Conservation (phyloP, 176 grass and related monocot genomes). For the Triticum turgidum region DNA sequence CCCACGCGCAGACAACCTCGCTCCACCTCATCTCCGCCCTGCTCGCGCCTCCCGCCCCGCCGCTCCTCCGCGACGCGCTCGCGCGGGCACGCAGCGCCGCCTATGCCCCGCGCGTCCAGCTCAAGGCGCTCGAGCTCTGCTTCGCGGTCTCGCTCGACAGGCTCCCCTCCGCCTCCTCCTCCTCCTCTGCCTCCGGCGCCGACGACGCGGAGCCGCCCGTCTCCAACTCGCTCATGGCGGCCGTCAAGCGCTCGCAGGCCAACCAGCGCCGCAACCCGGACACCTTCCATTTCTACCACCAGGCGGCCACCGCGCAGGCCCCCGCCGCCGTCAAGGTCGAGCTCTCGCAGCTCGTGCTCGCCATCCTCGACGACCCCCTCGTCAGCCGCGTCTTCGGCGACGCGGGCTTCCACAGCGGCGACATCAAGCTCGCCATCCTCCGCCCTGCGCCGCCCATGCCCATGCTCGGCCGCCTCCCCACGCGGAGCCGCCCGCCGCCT, state of each 20-base stretch:
- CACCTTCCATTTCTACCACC: conserved; percentile 83
- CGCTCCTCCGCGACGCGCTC: conserved; percentile 65
- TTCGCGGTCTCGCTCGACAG: conserved; percentile 67
- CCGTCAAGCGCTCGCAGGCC: conserved; percentile 88
- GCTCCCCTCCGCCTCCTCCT: conserved; percentile 48
- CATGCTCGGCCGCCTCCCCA: conserved; percentile 33
- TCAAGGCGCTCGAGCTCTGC: conserved; percentile 67
- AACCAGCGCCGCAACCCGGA: conserved; percentile 75
- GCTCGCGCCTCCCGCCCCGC: conserved; percentile 26
- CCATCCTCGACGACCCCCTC: conserved; percentile 88
- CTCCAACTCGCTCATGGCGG: conserved; percentile 88
- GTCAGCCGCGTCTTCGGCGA: conserved; percentile 89
- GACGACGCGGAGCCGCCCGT: conserved; percentile 45
- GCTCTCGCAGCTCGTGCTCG: conserved; percentile 71
- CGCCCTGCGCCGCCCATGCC: conserved; percentile 64
- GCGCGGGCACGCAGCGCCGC: conserved; percentile 53
- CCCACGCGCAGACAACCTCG: conserved; percentile 66
- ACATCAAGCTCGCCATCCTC: conserved; percentile 88
- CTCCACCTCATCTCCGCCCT: conserved; percentile 72
- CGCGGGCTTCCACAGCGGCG: conserved; percentile 68
- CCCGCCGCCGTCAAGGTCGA: conserved; percentile 75
- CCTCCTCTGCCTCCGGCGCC: background rate
- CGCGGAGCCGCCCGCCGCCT: conserved; percentile 54
- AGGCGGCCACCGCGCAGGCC: conserved; percentile 6
- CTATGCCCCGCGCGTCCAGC: conserved; percentile 60